These are phyloP conservation scores for Blastobotrys capitulatus DNA, from an alignment of 1,139 yeast genomes.

Conservation along the genomic window DNA sequence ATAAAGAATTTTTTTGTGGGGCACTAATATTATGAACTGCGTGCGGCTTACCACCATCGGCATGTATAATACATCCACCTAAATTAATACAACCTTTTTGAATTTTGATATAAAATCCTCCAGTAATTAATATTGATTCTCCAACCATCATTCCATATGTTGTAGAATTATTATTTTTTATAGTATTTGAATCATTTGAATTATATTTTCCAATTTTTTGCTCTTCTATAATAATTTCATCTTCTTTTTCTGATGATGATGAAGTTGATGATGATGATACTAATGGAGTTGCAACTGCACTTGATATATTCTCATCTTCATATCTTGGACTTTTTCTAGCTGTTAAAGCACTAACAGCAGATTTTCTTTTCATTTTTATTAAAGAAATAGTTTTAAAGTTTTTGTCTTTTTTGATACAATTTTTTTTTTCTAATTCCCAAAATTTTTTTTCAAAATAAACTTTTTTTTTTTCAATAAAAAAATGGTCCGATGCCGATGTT, in stretches of 20 bases:
- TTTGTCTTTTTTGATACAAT: not conserved
- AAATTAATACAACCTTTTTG: conserved; percentile 54
- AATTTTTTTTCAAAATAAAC: not conserved
- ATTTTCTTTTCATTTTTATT: conserved; percentile 10
- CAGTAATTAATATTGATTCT: conserved; percentile 49
- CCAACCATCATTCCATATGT: conserved; percentile 30
- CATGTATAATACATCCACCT: conserved; percentile 45
- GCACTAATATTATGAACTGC: conserved; percentile 44
- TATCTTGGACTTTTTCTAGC: conserved; percentile 6
- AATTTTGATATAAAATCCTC: conserved; percentile 50
- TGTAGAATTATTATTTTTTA: conserved; percentile 6
- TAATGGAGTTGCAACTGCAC: not conserved
- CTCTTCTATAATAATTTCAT: not conserved
- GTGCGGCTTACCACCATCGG: conserved; percentile 17
- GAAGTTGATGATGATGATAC: not conserved
- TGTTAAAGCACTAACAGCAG: conserved; percentile 8
- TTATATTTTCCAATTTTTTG: conserved; percentile 12
- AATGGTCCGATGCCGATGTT: too few relatives aligned
- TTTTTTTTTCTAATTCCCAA: not conserved
- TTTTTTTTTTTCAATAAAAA: too few relatives aligned
- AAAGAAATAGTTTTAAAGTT: not conserved
- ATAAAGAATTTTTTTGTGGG: conserved; percentile 19
- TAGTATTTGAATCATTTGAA: conserved; percentile 16
- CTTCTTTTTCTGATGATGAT: not conserved
- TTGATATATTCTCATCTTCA: not conserved